These are phyloP conservation scores for Boletus barrowsii DNA, from an alignment of 768 basidiomycete species.

Conservation along the genomic window DNA sequence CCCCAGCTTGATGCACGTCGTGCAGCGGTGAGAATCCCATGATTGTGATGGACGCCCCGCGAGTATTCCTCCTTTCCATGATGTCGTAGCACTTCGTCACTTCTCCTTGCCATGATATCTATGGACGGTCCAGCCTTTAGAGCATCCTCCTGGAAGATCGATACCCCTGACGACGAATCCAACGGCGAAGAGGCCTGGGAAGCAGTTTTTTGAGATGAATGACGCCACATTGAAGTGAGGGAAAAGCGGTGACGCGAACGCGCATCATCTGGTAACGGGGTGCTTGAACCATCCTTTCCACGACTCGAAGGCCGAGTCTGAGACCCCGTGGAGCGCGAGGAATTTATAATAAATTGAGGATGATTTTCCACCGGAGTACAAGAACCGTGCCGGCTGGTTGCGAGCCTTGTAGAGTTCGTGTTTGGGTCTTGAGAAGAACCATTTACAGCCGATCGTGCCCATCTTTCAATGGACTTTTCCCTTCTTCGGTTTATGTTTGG, in stretches of 20 bases:
- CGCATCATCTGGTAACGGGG: conserved; percentile 22
- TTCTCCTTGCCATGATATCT: conserved; percentile 31
- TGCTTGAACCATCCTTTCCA: conserved; percentile 18
- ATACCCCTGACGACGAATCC: conserved; percentile 34
- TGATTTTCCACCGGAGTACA: conserved; percentile 24
- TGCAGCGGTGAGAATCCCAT: conserved; percentile 40
- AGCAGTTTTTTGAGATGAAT: conserved; percentile 17
- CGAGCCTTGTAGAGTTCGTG: conserved; percentile 10
- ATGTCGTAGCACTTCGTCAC: conserved; percentile 45
- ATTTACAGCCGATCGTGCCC: conserved; percentile 29
- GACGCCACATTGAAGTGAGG: conserved; percentile 28
- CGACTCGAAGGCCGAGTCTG: conserved; percentile 28
- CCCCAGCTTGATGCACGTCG: conserved; percentile 69
- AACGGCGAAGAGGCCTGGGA: conserved; percentile 31
- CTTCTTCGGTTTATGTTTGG: conserved; percentile 22
- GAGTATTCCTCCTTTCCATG: conserved; percentile 24
- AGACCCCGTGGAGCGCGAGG: conserved; percentile 22
- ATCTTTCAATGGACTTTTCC: conserved; percentile 33
- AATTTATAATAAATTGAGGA: conserved; percentile 4
- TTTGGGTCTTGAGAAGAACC: conserved; percentile 17
- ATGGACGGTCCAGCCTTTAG: conserved; percentile 14
- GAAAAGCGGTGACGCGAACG: conserved; percentile 31
- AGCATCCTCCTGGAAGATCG: conserved; percentile 22
- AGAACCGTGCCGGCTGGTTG: conserved; percentile 28
- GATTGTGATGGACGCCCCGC: conserved; percentile 24